phyloP scores from a whole-genome alignment of 2,329 filamentous ascomycete species.

The Fusarium sterilihyphosum region DNA sequence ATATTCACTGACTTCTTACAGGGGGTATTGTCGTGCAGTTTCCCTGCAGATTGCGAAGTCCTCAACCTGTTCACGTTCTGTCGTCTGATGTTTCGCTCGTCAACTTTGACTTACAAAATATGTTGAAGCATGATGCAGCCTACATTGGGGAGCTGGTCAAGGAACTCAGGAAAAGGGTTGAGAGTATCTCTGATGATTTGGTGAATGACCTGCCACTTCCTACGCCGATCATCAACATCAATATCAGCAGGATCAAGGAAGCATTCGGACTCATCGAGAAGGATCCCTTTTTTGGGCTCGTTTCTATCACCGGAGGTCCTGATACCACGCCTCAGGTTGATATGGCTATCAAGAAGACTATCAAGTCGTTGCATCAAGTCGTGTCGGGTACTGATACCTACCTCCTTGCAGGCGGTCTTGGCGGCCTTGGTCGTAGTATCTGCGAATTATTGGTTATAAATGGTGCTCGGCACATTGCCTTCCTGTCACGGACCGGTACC shows the following conservation, averaged over 20 bases:
- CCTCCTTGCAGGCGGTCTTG: constrained; percentile 65
- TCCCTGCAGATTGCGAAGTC: constrained; percentile 34
- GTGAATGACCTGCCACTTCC: neutral
- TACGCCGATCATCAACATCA: constrained; percentile 7
- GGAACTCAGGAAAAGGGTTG: constrained; percentile 14
- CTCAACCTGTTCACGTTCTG: constrained; percentile 13
- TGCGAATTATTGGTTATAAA: constrained; percentile 59
- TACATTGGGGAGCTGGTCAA: constrained; percentile 46
- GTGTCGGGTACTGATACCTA: constrained; percentile 58
- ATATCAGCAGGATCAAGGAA: constrained; percentile 37
- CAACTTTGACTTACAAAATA: constrained; percentile 47
- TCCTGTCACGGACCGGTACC: constrained; percentile 62
- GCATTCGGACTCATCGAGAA: constrained; percentile 44
- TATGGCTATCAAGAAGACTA: constrained; percentile 32
- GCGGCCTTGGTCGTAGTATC: constrained; percentile 65
- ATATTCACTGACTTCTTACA: constrained; percentile 27
- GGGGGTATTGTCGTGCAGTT: constrained; percentile 50
- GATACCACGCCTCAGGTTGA: constrained; percentile 28
- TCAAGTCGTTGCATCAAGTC: constrained; percentile 43
- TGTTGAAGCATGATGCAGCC: constrained; percentile 47
- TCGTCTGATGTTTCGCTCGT: constrained; percentile 43
- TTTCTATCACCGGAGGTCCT: constrained; percentile 24
- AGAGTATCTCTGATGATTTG: neutral
- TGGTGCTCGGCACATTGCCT: constrained; percentile 62
- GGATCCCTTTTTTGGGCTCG: constrained; percentile 41